phyloP scores from a whole-genome alignment of 2,329 filamentous ascomycete genomes.

The Alternaria sp. region DNA sequence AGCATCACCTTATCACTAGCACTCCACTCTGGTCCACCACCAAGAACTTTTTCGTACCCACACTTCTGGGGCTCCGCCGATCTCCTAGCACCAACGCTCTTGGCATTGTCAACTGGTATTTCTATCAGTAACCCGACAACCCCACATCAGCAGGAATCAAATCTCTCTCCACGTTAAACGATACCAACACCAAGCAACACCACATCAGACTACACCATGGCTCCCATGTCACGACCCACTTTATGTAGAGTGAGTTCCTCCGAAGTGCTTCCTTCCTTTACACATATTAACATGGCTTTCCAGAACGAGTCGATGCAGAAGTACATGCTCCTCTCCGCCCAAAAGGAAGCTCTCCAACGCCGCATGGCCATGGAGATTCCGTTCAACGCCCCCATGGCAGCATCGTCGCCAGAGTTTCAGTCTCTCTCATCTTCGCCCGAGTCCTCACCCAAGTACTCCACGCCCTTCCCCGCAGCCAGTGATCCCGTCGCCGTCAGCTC shows the following conservation, averaged over 20 bases:
- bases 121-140: constrained; percentile 17
- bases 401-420: constrained; percentile 45
- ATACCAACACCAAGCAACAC: constrained; percentile 1
- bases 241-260: constrained; percentile 28
- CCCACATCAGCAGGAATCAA: constrained; percentile 18
- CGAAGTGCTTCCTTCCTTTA: background rate
- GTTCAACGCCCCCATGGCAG: constrained; percentile 39
- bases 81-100: constrained; percentile 23
- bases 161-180: constrained; percentile 2
- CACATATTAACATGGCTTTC: constrained; percentile 15
- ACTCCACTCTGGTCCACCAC: constrained; percentile 18
- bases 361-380: constrained; percentile 48
- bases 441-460: constrained; percentile 28
- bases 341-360: constrained; percentile 50
- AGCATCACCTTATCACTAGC: constrained; percentile 20
- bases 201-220: constrained; percentile 15
- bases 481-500: constrained; percentile 32
- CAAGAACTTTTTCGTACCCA: constrained; percentile 19
- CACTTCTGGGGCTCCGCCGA: constrained; percentile 18
- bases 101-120: constrained; percentile 15
- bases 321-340: constrained; percentile 50
- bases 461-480: constrained; percentile 31
- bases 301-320: constrained; percentile 46
- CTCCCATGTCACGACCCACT: constrained; percentile 27
- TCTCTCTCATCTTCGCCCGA: constrained; percentile 44